These are phyloP conservation scores for Trichoderma guizhouense DNA, from an alignment of 2,329 filamentous ascomycete species.

Conservation along the genomic window DNA sequence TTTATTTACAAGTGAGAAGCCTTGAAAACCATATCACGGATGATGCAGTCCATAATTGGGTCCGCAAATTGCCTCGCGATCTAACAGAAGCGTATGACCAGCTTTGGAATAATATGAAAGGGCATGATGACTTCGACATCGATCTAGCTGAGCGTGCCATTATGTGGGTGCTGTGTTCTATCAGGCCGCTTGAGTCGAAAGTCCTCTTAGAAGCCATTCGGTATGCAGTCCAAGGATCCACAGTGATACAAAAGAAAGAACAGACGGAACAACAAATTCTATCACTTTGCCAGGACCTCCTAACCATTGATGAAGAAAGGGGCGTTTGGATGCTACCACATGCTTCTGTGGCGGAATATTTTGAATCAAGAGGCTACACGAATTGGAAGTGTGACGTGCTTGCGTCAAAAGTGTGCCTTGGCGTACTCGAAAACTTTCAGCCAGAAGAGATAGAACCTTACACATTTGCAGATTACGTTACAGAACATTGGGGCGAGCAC, in stretches of 20 bases:
- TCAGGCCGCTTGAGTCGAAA: neutral
- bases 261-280: conserved; percentile 10
- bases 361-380: neutral
- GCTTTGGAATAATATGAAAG: conserved; percentile 4
- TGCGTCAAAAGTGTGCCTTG: neutral
- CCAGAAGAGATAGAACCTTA: too few relatives aligned
- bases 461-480: neutral
- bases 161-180: neutral
- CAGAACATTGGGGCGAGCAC: neutral
- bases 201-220: neutral
- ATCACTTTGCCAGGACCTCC: conserved; percentile 4
- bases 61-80: conserved; percentile 6
- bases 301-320: neutral
- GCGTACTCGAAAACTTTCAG: accelerated
- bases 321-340: conserved; percentile 7
- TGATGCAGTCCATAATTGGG: conserved; percentile 18
- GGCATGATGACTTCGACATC: neutral
- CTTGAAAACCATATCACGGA: conserved; percentile 6
- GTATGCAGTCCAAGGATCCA: neutral
- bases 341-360: conserved; percentile 17
- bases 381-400: neutral
- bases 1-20: conserved; percentile 20
- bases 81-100: conserved; percentile 20
- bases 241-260: neutral
- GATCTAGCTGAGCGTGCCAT: conserved; percentile 2